Conservation (phyloP, 148 eudicot genomes). For the Diospyros lotus region DNA sequence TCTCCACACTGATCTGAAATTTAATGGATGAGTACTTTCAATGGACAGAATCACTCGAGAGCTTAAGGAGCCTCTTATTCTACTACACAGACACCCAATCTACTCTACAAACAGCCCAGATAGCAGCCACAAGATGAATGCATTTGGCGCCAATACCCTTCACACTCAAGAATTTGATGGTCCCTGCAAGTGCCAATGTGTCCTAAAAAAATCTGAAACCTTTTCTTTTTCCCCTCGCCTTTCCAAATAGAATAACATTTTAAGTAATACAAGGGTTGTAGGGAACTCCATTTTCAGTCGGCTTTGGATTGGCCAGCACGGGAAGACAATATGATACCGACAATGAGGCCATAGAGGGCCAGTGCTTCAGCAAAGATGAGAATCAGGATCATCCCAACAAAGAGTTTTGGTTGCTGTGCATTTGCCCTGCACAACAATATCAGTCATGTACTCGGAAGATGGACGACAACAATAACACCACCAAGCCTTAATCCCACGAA, state of each 20-base stretch:
- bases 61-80: constrained; percentile 7
- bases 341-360: constrained; percentile 46
- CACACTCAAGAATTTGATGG: not conserved
- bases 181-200: not conserved
- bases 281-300: constrained; percentile 18
- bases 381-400: constrained; percentile 45
- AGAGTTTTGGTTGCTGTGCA: constrained; percentile 47
- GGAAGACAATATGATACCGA: constrained; percentile 42
- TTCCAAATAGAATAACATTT: too few relatives aligned
- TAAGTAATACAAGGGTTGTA: too few relatives aligned
- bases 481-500: too few relatives aligned
- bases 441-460: not conserved
- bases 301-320: constrained; percentile 52
- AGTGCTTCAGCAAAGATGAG: constrained; percentile 48
- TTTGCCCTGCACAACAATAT: constrained; percentile 33
- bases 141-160: not conserved
- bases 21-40: not conserved
- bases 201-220: not conserved
- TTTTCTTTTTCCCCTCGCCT: not conserved
- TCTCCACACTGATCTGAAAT: not conserved
- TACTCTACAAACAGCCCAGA: constrained; percentile 9
- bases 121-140: not conserved
- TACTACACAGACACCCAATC: not conserved
- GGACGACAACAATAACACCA: not conserved
- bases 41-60: constrained; percentile 7